phyloP scores from a whole-genome alignment of 2,329 filamentous ascomycete genomes.

The Hortaea sp. region DNA sequence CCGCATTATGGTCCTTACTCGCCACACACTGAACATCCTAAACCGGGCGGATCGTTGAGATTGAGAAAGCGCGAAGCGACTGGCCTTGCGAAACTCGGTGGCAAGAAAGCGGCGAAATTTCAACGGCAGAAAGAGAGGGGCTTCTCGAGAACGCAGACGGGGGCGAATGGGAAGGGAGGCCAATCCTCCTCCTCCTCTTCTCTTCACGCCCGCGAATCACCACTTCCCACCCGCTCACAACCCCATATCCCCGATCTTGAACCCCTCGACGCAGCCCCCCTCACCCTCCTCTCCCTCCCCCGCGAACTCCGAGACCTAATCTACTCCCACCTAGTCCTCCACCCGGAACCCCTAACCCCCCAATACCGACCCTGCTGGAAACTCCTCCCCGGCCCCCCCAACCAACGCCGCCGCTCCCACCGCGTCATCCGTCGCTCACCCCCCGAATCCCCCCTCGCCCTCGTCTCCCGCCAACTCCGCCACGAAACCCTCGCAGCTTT shows the following conservation, averaged over 20 bases:
- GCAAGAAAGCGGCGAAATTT: not conserved
- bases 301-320: constrained; percentile 8
- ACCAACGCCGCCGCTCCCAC: not conserved
- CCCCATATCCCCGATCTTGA: constrained; percentile 1
- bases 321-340: constrained; percentile 4
- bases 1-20: constrained; percentile 5
- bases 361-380: constrained; percentile 1
- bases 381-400: not conserved
- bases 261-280: not conserved
- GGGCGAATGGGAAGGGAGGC: not conserved
- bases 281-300: constrained; percentile 4
- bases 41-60: not conserved
- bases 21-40: constrained; percentile 3
- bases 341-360: not conserved
- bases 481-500: constrained; percentile 6
- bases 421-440: constrained; percentile 3
- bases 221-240: no score
- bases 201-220: no score
- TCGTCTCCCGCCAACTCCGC: constrained; percentile 3
- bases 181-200: not conserved
- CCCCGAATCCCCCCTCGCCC: constrained; percentile 1
- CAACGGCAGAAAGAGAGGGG: no score
- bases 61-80: not conserved
- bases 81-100: no score
- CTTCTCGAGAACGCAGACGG: not conserved